Evolutionary conservation across 2,329 filamentous ascomycete species (phyloP).

Genomic region (Colletotrichum viniferum): DNA sequence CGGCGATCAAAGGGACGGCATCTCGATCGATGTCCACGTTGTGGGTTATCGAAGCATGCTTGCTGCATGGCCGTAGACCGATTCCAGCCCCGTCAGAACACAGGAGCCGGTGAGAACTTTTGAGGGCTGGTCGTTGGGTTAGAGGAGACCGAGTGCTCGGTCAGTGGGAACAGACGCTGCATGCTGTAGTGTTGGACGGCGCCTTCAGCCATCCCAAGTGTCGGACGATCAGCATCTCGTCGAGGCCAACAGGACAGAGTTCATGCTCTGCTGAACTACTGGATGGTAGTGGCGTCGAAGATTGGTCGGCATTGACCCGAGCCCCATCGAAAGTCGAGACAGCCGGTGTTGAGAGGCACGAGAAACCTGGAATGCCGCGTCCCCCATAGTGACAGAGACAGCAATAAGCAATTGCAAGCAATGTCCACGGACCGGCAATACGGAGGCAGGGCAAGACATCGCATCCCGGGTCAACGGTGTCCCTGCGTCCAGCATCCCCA

Average conservation of each 20-base stretch:
- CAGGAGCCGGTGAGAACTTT: not conserved
- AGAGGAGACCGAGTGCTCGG: not conserved
- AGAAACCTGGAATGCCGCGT: not conserved
- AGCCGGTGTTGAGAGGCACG: not conserved
- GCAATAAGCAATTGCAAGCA: not conserved
- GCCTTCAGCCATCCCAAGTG: conserved; percentile 6
- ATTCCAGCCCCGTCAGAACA: not conserved
- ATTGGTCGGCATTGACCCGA: not conserved
- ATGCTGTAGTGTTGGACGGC: not conserved
- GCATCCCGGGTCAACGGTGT: not conserved
- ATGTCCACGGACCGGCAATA: not conserved
- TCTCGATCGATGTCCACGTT: not conserved
- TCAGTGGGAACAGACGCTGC: not conserved
- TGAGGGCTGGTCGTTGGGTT: not conserved
- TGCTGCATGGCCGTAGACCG: not conserved
- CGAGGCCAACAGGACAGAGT: conserved; percentile 2
- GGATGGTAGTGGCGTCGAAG: not conserved
- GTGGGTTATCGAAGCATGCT: not conserved
- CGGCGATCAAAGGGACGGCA: not conserved
- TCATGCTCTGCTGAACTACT: conserved; percentile 8
- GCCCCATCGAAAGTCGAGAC: conserved; percentile 1
- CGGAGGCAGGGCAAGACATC: not conserved
- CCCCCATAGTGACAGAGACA: not conserved
- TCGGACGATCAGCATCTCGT: conserved; percentile 6
- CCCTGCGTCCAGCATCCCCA: not conserved